phyloP scores from a whole-genome alignment of 768 basidiomycete genomes.

The Polyporus arcularius region DNA sequence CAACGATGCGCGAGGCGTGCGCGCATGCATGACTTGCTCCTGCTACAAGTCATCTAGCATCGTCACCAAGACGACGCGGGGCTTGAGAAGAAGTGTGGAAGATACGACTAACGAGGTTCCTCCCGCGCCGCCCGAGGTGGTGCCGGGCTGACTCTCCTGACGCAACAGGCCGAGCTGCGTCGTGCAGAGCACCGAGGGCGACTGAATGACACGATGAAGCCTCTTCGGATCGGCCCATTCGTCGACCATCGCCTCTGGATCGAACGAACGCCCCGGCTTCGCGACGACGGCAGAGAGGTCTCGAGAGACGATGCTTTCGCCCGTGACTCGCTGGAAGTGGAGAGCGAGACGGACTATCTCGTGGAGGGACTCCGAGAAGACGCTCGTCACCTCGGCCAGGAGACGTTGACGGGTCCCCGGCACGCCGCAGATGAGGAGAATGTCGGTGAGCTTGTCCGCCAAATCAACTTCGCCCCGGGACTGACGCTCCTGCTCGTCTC shows the following conservation, averaged over 20 bases:
- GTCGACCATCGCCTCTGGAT: slow-evolving; percentile 6
- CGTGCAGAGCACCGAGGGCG: background rate
- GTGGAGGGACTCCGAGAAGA: background rate
- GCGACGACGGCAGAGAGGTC: background rate
- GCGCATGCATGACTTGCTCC: too few species aligned
- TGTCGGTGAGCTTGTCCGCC: background rate
- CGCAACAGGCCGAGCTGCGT: slow-evolving; percentile 8
- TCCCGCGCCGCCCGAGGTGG: too few species aligned
- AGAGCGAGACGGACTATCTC: background rate
- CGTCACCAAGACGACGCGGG: background rate
- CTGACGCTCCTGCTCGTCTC: background rate
- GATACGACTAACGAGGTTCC: too few species aligned
- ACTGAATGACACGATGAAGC: too few species aligned
- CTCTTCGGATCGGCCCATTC: slow-evolving; percentile 2
- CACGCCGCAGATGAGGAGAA: slow-evolving; percentile 3
- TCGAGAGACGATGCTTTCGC: slow-evolving; percentile 8
- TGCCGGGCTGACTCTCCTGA: background rate
- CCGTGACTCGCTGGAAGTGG: background rate
- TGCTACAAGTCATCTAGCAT: too few species aligned
- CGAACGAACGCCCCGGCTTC: background rate
- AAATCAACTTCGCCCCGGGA: background rate
- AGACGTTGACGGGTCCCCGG: background rate
- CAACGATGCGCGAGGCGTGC: too few species aligned
- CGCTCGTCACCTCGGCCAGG: background rate
- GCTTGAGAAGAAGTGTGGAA: background rate